A percentile compares a stretch with the other conserved stretches of the same genome.
These are phyloP conservation scores for Neofusicoccum sp. DNA, from an alignment of 2,329 filamentous ascomycete genomes.

Conservation along the genomic window DNA sequence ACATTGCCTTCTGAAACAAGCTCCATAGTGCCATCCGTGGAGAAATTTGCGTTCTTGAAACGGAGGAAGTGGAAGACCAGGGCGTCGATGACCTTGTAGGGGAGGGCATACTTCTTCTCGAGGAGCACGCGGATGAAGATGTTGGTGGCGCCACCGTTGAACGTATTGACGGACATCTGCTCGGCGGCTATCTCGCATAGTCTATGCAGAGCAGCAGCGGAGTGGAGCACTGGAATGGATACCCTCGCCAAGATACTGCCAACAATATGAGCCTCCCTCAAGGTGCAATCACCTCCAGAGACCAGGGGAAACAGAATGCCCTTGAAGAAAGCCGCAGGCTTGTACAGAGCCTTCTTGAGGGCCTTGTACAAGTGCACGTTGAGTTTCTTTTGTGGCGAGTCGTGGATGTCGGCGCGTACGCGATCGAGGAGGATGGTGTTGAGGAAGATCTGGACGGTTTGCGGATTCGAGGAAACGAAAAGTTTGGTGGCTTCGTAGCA, in stretches of 20 bases:
- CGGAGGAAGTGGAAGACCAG: conserved; percentile 96
- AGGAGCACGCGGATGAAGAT: conserved; percentile 91
- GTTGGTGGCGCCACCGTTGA: conserved; percentile 89
- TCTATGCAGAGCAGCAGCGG: conserved; percentile 85
- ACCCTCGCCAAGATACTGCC: conserved; percentile 82
- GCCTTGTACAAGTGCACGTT: conserved; percentile 95
- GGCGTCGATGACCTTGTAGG: conserved; percentile 91
- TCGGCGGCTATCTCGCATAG: conserved; percentile 94
- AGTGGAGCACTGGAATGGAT: conserved; percentile 88
- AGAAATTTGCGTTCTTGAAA: conserved; percentile 70
- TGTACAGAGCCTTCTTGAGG: conserved; percentile 89
- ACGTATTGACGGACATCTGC: conserved; percentile 78
- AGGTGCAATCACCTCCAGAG: conserved; percentile 80
- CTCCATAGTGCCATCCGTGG: conserved; percentile 48
- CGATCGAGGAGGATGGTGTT: conserved; percentile 84
- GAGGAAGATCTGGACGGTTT: conserved; percentile 80
- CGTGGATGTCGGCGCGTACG: conserved; percentile 91
- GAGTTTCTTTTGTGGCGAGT: conserved; percentile 76
- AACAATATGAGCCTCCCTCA: conserved; percentile 90
- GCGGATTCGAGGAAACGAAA: conserved; percentile 83
- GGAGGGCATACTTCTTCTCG: conserved; percentile 96
- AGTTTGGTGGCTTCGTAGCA: conserved; percentile 88
- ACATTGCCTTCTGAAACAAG: conserved; percentile 24
- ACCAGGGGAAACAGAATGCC: conserved; percentile 92
- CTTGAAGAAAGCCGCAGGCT: conserved; percentile 95